Percentiles rank a stretch among this genome's conserved stretches.
phyloP scores from a whole-genome alignment of 352 stramenopile genomes.

The Pythium insidiosum region DNA sequence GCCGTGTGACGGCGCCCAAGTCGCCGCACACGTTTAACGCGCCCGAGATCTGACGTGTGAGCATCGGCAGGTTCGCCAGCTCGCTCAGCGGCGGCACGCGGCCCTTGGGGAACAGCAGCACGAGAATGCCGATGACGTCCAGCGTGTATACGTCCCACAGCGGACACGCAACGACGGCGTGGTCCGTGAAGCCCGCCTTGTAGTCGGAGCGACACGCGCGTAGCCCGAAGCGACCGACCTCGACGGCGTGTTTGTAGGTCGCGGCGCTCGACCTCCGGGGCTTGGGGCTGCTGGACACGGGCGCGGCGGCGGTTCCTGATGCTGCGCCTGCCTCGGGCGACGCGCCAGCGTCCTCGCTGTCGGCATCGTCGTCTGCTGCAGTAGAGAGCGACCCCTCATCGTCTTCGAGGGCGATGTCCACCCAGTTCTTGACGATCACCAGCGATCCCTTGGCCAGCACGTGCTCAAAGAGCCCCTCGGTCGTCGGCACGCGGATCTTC shows the following conservation, averaged over 20 bases:
- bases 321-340: not conserved
- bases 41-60: conserved; percentile 60
- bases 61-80: conserved; percentile 46
- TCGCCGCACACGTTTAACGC: conserved; percentile 66
- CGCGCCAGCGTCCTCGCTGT: not conserved
- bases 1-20: conserved; percentile 27
- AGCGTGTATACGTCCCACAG: conserved; percentile 56
- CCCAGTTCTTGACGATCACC: conserved; percentile 47
- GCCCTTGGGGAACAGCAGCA: conserved; percentile 40
- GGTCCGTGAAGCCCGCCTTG: conserved; percentile 41
- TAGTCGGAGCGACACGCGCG: conserved; percentile 30
- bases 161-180: conserved; percentile 55
- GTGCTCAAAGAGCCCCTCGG: conserved; percentile 50
- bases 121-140: conserved; percentile 58
- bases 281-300: too few relatives aligned
- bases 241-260: not conserved
- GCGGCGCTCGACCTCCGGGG: too few relatives aligned
- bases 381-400: too few relatives aligned
- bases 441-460: conserved; percentile 35
- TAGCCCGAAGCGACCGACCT: conserved; percentile 21
- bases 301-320: not conserved
- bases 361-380: not conserved
- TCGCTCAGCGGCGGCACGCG: conserved; percentile 22
- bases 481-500: conserved; percentile 35
- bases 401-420: conserved; percentile 17